Evolutionary conservation across 306 rosid genomes (phyloP), one percentile per base, ranked within the genome.

Genomic region (Delonix regia): DNA sequence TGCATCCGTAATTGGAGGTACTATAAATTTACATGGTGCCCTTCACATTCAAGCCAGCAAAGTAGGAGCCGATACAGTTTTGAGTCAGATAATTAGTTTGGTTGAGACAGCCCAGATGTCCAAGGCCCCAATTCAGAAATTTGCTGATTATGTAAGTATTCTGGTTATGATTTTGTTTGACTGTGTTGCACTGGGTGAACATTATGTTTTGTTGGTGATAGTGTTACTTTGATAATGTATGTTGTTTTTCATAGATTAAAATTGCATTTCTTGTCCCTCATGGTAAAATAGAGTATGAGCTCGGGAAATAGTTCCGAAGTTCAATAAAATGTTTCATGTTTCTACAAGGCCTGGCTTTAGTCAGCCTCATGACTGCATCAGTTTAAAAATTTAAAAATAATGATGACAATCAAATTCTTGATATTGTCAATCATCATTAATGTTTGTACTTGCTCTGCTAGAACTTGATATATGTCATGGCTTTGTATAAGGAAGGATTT

Each of bases 91-190:
- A 78, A 93, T 96, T 83, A 93, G 88, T 86, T 87, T 96, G 89
- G 99, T 96, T 55, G 99, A 96, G 93, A 87, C 93, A 25, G 99
- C 99, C 27, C 99, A 96, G 83, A 96, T 96, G 99, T 91, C 98
- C 60, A 96, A 96, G 84, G 99, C 99, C 64, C 99, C 98, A 36
- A 96, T 96, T 82, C 99, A 96, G 91, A 96, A 96, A 84, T 96
- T 96, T 86, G 99, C 99, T 62, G 99, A 96, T 81, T 96, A 88
- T 86, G 99, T 96, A 87, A 93, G 99, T 84, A 73, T 81, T 72
- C 10, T 81, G 79, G 64, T 56, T 2, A 10, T 77, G 69, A 73
- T 45, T 80, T 57, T 42, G 75, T 51, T 76, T 67, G 33, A 73
- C 52, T 42, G 16, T 64, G 27, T 74, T 56, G 62, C 79, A 56